phyloP scores from a whole-genome alignment of 2,329 filamentous ascomycete genomes.

The Phaeosphaeria sp. region DNA sequence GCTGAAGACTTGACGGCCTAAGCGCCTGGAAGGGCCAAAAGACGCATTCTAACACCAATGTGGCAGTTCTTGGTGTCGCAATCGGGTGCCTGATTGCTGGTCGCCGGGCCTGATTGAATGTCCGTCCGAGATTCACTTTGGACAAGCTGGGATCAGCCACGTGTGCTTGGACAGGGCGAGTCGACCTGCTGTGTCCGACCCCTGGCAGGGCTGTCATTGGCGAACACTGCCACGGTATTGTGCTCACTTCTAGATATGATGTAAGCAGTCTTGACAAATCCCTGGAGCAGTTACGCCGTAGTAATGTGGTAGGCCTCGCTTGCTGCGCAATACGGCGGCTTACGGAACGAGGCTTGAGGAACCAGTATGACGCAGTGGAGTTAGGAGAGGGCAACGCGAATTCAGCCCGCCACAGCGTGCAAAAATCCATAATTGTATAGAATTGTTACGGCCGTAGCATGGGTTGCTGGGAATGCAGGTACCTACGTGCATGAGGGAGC shows the following conservation, averaged over 20 bases:
- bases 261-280: not conserved
- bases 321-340: not conserved
- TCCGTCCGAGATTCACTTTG: not conserved
- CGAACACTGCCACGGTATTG: not conserved
- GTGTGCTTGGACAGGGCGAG: not conserved
- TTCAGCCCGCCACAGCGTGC: not conserved
- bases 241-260: not conserved
- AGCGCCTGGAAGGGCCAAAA: not conserved
- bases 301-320: not conserved
- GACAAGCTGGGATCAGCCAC: not conserved
- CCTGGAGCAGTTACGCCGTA: not conserved
- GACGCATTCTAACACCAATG: not conserved
- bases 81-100: not conserved
- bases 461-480: not conserved
- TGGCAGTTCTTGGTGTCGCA: not conserved
- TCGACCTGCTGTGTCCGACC: not conserved
- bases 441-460: not conserved
- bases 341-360: not conserved
- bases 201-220: not conserved
- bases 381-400: not conserved
- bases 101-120: not conserved
- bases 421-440: not conserved
- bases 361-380: not conserved
- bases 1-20: not conserved
- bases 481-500: not conserved